Evolutionary conservation across 139 green algal species (phyloP).

Genomic region (Chlorella ohadii): DNA sequence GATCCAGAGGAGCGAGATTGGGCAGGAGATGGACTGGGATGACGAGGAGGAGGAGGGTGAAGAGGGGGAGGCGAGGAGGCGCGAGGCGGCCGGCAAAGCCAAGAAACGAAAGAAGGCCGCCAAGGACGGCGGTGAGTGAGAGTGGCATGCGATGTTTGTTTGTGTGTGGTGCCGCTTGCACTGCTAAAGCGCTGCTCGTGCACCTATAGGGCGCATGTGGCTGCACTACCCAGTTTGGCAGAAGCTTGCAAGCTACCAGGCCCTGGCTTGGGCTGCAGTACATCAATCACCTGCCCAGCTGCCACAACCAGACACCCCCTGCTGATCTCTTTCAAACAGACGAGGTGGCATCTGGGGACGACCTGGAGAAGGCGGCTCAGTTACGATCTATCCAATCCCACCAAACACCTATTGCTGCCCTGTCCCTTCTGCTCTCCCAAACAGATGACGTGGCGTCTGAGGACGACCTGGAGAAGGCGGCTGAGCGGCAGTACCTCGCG

Average conservation of each 20-base stretch:
- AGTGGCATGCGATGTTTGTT: too few species aligned
- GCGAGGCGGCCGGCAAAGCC: neutral
- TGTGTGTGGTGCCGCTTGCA: too few species aligned
- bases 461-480: conserved; percentile 16
- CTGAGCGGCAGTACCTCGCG: conserved; percentile 2
- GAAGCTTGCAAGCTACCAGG: too few species aligned
- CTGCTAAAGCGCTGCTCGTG: too few species aligned
- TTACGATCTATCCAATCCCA: too few species aligned
- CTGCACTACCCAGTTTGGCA: too few species aligned
- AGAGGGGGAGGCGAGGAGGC: neutral
- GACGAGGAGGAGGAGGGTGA: conserved; percentile 13
- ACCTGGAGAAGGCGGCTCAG: conserved; percentile 4
- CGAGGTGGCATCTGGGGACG: conserved; percentile 14
- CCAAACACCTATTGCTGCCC: too few species aligned
- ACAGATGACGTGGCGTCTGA: conserved; percentile 20
- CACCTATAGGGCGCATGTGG: too few species aligned
- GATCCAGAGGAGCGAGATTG: conserved; percentile 2
- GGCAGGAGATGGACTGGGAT: conserved; percentile 21
- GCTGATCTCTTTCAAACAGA: neutral
- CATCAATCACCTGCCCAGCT: too few species aligned
- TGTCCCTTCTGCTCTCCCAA: too few species aligned
- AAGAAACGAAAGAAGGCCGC: neutral
- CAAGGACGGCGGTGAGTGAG: neutral
- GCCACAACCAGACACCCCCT: too few species aligned
- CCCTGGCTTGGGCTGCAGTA: too few species aligned